A percentile compares a stretch with the other conserved stretches of the same genome.
Evolutionary conservation across 768 basidiomycete genomes (phyloP).

Genomic region (Rhizopogon vulgaris): DNA sequence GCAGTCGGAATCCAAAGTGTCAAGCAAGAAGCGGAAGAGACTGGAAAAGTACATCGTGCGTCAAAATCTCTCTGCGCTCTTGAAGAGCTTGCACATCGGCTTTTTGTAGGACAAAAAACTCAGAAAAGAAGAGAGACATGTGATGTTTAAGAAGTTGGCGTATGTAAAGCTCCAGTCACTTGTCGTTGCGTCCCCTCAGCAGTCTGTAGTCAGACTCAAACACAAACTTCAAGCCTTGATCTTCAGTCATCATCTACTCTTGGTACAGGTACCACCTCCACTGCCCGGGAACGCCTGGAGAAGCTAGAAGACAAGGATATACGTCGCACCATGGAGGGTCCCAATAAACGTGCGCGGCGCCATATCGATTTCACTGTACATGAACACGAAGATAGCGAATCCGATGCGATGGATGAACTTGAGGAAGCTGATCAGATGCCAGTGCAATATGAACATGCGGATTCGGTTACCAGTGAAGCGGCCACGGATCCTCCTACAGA

Average conservation of each 20-base stretch:
- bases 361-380: constrained; percentile 18
- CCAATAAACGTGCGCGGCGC: constrained; percentile 45
- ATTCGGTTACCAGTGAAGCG: neutral
- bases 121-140: constrained; percentile 78
- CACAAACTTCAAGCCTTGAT: constrained; percentile 50
- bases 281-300: constrained; percentile 55
- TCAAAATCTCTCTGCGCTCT: constrained; percentile 1
- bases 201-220: constrained; percentile 64
- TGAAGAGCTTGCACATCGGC: neutral
- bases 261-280: constrained; percentile 62
- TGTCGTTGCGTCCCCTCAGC: constrained; percentile 18
- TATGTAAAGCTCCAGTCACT: constrained; percentile 32
- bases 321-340: constrained; percentile 45
- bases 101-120: constrained; percentile 75
- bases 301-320: constrained; percentile 55
- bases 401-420: constrained; percentile 23
- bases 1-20: constrained; percentile 67
- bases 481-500: constrained; percentile 12
- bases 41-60: constrained; percentile 90
- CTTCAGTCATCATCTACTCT: constrained; percentile 81
- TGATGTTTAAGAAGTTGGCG: constrained; percentile 79
- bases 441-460: neutral
- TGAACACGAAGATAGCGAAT: constrained; percentile 21
- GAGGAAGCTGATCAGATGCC: neutral
- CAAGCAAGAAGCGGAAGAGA: constrained; percentile 79